phyloP scores from a whole-genome alignment of 495 filamentous ascomycete genomes.

The Articulospora tetracladia region DNA sequence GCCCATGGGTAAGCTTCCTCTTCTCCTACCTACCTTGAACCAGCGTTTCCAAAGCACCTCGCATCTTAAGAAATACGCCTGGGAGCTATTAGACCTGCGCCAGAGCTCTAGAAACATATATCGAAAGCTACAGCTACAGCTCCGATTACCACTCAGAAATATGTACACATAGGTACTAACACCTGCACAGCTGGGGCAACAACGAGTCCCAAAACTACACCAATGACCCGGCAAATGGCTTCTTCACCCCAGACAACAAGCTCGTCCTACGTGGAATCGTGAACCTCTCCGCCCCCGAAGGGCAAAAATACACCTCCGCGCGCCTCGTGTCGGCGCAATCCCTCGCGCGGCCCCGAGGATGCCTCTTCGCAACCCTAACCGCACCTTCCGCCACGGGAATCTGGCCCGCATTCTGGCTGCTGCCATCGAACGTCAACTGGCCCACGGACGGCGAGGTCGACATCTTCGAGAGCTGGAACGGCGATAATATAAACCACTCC shows the following conservation, averaged over 20 bases:
- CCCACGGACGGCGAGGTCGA: slow-evolving; percentile 59
- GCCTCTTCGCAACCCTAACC: slow-evolving; percentile 28
- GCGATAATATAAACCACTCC: slow-evolving; percentile 34
- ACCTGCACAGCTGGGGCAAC: slow-evolving; percentile 36
- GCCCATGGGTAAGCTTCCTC: slow-evolving; percentile 32
- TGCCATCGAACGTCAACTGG: slow-evolving; percentile 45
- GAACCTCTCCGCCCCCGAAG: slow-evolving; percentile 17
- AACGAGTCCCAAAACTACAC: slow-evolving; percentile 42
- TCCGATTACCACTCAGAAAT: neutral
- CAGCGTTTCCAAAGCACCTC: too few species aligned
- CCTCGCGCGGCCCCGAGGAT: slow-evolving; percentile 35
- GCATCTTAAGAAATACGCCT: too few species aligned
- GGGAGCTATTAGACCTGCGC: too few species aligned
- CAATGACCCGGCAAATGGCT: slow-evolving; percentile 29
- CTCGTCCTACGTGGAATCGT: slow-evolving; percentile 37
- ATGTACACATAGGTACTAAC: neutral
- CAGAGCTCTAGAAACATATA: neutral
- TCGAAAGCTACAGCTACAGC: neutral
- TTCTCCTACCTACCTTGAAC: too few species aligned
- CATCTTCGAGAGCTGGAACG: slow-evolving; percentile 51
- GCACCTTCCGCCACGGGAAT: slow-evolving; percentile 39
- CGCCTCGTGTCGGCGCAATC: slow-evolving; percentile 34
- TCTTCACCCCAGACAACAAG: slow-evolving; percentile 33
- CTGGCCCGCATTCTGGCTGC: slow-evolving; percentile 43
- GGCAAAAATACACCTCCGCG: slow-evolving; percentile 35